phyloP scores from a whole-genome alignment of 441 rosid genomes.

The Brassica balearica region DNA sequence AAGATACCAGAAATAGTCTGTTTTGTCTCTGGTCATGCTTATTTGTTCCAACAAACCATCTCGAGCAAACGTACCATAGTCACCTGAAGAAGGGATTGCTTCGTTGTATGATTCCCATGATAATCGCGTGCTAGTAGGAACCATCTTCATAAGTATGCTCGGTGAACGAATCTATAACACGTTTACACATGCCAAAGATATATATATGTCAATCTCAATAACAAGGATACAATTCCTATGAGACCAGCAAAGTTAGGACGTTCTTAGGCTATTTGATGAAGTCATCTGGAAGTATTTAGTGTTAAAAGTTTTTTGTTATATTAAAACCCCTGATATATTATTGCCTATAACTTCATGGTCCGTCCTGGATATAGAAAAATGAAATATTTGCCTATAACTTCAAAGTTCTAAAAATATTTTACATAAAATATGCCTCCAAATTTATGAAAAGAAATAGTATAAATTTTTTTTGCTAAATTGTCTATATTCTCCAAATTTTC shows the following conservation, averaged over 20 bases:
- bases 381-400: too few relatives aligned
- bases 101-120: slow-evolving; percentile 64
- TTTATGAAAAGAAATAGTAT: too few relatives aligned
- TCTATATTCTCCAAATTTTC: slow-evolving; percentile 12
- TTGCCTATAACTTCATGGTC: background rate
- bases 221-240: background rate
- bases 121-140: slow-evolving; percentile 41
- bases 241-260: background rate
- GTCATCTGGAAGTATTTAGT: slow-evolving; percentile 48
- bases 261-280: background rate
- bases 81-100: slow-evolving; percentile 52
- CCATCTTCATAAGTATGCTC: slow-evolving; percentile 53
- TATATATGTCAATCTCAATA: slow-evolving; percentile 23
- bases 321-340: slow-evolving; percentile 18
- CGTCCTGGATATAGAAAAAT: too few relatives aligned
- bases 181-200: slow-evolving; percentile 40
- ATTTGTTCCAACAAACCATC: slow-evolving; percentile 65
- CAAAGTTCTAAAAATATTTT: background rate
- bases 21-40: slow-evolving; percentile 54
- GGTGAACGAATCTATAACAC: slow-evolving; percentile 56
- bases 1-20: slow-evolving; percentile 77
- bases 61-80: slow-evolving; percentile 41
- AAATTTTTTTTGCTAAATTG: background rate
- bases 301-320: slow-evolving; percentile 54
- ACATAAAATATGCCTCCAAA: background rate